Percentiles rank a stretch among this genome's conserved stretches.
These are phyloP conservation scores for Luzula sylvatica DNA, from an alignment of 176 grass and related monocot species.

Conservation along the genomic window DNA sequence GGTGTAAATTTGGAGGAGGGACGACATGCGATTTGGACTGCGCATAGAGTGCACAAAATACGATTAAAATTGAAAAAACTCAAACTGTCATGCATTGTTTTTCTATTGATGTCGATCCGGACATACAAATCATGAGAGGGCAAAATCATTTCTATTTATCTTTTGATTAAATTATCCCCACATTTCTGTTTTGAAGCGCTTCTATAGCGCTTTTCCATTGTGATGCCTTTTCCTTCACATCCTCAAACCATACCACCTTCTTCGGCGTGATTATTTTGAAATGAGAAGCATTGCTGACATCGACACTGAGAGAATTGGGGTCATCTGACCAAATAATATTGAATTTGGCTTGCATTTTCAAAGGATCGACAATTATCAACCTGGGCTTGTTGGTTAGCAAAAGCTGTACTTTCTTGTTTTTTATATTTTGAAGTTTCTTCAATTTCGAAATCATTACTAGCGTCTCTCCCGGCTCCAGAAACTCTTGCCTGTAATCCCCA, in stretches of 20 bases:
- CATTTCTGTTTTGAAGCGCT: conserved; percentile 58
- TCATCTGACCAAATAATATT: conserved; percentile 77
- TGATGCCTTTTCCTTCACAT: conserved; percentile 67
- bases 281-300: conserved; percentile 63
- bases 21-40: no score
- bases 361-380: conserved; percentile 81
- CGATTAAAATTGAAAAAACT: no score
- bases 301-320: conserved; percentile 59
- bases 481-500: conserved; percentile 69
- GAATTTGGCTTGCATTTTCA: conserved; percentile 74
- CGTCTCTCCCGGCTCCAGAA: conserved; percentile 70
- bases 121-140: no score
- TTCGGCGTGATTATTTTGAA: conserved; percentile 96
- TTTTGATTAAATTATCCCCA: conserved; percentile 28
- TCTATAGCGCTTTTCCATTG: conserved; percentile 98
- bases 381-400: conserved; percentile 91
- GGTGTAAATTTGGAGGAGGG: no score
- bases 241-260: conserved; percentile 84
- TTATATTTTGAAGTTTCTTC: conserved; percentile 93
- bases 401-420: conserved; percentile 93
- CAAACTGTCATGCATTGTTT: no score
- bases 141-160: background rate
- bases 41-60: no score
- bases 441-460: conserved; percentile 90
- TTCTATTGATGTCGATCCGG: no score